Base-by-base conservation (phyloP, 2,329 filamentous ascomycete species). In the Fusarium torreyae region DNA sequence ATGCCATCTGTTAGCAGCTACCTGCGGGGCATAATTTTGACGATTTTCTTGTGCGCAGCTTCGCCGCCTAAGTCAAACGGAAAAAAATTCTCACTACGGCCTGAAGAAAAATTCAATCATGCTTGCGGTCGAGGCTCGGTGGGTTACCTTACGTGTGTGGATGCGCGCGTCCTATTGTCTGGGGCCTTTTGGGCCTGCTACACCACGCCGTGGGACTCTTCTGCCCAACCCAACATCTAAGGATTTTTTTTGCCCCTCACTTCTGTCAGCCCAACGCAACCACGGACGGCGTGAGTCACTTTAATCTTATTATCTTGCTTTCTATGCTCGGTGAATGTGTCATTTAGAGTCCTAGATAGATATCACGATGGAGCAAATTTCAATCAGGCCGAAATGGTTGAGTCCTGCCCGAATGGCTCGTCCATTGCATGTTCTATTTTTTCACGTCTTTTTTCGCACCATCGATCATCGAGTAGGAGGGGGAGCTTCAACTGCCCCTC, bases 1-100 rank as follows among this genome's bases (percentile, higher is more conserved):
- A 70, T 74, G 49, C 17, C 38, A 65, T 64, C 63, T 77, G 77
- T 68, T 77, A 78, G 72, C 43, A 68, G 67, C 48, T 75, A 76
- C 70, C 34, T 75, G 72, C 59, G 68, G 74, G 65, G 71, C 62
- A 63, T 26, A 53, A 46, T 33, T 66, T 66, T 63, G 52, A 7
- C 45, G 10, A 63, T 52, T 68, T 63, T 52, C 49, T 63, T 66
- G 52, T 57, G 67, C 56, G 64, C 54, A 64, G 53, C 50, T 63
- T 55, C 46, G 53, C 51, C 60, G 57, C 54, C 57, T 50, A 68
- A 63, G 53, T 28, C 31, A 26, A 45, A 22, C 56, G 31, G 15
- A 69, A 72, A 75, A 76, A 76, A 69, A 20, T 71, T 74, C 66
- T 67, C 58, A 67, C 66, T 68, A 63, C 71, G 65, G 69, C 62